Conservation (phyloP, 345 rosid species). For the Murraya koenigii region DNA sequence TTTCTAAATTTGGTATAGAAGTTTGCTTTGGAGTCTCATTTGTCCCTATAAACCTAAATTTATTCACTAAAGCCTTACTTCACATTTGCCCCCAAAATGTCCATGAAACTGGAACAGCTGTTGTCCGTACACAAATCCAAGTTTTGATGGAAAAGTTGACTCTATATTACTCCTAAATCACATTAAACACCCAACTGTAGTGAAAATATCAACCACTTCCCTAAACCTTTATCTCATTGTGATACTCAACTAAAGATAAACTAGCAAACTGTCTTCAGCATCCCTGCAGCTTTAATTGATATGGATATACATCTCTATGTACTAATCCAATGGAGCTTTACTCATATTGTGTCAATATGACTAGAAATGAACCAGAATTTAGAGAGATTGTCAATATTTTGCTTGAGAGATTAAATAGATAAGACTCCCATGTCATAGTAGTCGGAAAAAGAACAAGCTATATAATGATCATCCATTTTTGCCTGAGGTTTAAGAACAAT, state of each 20-base stretch:
- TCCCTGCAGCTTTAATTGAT: neutral
- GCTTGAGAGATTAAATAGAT: neutral
- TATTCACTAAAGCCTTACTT: neutral
- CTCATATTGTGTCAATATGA: neutral
- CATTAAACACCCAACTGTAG: slow-evolving; percentile 1
- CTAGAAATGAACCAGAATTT: neutral
- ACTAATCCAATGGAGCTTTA: neutral
- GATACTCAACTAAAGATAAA: neutral
- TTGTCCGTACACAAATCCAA: neutral
- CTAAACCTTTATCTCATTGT: neutral
- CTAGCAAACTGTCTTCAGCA: neutral
- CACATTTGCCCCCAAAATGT: neutral
- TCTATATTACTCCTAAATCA: neutral
- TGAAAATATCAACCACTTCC: neutral
- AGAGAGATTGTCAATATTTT: neutral
- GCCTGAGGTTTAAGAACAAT: neutral
- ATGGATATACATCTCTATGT: neutral
- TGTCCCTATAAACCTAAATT: neutral
- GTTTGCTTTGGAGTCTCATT: neutral
- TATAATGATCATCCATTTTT: neutral
- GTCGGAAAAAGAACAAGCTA: neutral
- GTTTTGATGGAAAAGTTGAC: neutral
- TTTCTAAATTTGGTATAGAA: neutral
- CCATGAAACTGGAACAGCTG: neutral
- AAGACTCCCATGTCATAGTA: neutral